Conservation (phyloP, 805 yeast genomes). For the Sugiyamaella valdiviana region DNA sequence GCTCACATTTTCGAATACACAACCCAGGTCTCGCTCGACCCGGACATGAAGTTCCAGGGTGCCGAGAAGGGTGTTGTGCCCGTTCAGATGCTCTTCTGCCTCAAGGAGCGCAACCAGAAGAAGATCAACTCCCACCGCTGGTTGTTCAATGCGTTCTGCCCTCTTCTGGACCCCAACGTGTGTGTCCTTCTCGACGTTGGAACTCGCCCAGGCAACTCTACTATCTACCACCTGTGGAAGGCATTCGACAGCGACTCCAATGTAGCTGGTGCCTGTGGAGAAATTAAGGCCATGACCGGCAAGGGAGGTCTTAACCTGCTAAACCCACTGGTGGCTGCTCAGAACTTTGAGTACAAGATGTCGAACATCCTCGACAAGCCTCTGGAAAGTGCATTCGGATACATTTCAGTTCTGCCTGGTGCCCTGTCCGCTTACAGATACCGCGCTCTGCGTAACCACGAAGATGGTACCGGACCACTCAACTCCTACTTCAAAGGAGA, state of each 20-base stretch:
- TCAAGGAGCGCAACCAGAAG: conserved; percentile 87
- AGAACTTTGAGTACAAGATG: conserved; percentile 93
- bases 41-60: conserved; percentile 82
- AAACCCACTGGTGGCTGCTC: conserved; percentile 92
- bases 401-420: conserved; percentile 90
- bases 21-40: conserved; percentile 88
- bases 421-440: conserved; percentile 92
- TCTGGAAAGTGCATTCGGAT: conserved; percentile 85
- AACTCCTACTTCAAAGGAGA: conserved; percentile 89
- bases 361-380: conserved; percentile 96
- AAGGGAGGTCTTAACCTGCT: conserved; percentile 71
- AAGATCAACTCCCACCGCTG: conserved; percentile 97
- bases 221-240: conserved; percentile 93
- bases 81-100: conserved; percentile 85
- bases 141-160: conserved; percentile 94
- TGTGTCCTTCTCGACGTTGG: conserved; percentile 93
- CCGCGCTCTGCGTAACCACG: conserved; percentile 75
- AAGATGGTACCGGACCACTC: conserved; percentile 89
- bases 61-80: conserved; percentile 88
- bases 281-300: conserved; percentile 92
- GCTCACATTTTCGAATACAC: conserved; percentile 96
- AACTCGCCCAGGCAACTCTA: conserved; percentile 82
- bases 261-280: conserved; percentile 99
- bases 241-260: conserved; percentile 94
- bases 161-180: conserved; percentile 85